Evolutionary conservation across 768 basidiomycete genomes (phyloP).

Genomic region (Podaxis rugospora): DNA sequence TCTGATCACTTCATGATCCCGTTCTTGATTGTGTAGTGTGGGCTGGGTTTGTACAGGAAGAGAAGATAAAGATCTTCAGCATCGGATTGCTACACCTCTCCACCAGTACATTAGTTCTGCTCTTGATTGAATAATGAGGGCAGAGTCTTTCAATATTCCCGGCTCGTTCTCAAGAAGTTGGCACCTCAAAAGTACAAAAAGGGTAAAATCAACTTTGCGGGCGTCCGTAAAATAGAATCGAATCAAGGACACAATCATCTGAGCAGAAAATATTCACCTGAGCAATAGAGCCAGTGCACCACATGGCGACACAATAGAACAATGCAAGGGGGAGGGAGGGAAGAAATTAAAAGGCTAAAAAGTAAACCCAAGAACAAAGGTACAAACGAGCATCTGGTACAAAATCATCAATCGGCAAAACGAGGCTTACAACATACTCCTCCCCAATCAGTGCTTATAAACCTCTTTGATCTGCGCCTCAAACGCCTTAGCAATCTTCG

Average conservation of each 20-base stretch:
- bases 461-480: conserved; percentile 25
- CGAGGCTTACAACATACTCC: neutral
- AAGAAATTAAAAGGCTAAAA: neutral
- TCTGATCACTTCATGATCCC: too few species aligned
- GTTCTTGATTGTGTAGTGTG: too few species aligned
- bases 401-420: neutral
- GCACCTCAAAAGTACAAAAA: neutral
- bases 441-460: neutral
- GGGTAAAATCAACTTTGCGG: neutral
- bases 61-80: too few species aligned
- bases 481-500: conserved; percentile 30
- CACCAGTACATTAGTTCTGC: too few species aligned
- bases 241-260: neutral
- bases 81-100: too few species aligned
- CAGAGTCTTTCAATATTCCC: too few species aligned
- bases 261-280: neutral
- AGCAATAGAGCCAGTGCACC: neutral
- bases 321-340: too few species aligned
- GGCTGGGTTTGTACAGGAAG: too few species aligned
- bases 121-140: too few species aligned
- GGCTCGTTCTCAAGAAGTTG: too few species aligned
- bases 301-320: neutral
- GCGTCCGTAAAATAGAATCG: neutral
- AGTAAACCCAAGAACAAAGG: neutral
- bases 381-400: neutral